Base-by-base conservation (phyloP, 2,329 filamentous ascomycete species). In the Cercospora canescens region DNA sequence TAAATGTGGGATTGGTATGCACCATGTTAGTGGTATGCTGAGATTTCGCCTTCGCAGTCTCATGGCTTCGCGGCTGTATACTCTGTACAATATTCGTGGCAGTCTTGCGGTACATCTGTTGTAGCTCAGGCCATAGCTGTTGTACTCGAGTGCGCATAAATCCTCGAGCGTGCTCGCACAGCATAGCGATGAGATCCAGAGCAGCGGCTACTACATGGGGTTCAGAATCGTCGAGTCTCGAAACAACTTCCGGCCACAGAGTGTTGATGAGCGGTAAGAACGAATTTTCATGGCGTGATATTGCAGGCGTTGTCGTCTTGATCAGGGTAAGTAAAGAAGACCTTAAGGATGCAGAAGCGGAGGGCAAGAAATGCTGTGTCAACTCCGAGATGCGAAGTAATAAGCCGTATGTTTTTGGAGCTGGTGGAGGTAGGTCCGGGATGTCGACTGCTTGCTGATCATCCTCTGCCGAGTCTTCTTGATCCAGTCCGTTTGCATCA, bases 241-340 rank as follows among this genome's bases (percentile, higher is more conserved):
- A 83, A 1, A 90, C 81, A 5, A 97, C 81, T 6, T 96, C 90
- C 0, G 94, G 93, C 94, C 94, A 99, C 7, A 98, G 83, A 3
- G 91, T 89, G 78, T 98, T 95, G 71, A 98, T 88, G 0, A 98
- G 84, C 0, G 95, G 95, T 1, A 99, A 81, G 76, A 97, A 97
- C 0, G 88, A 87, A 67, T 94, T 89, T 75, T 97, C 91, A 70
- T 97, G 89, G 3, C 83, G 84, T 0, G 90, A 87, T 3, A 99
- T 86, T 0, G 91, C 85, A 0, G 89, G 87, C 4, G 90, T 86
- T 3, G 93, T 89, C 0, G 89, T 92, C 28, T 85, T 82, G 12
- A 98, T 86, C 6, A 98, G 87, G 16, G 88, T 86, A 9, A 99
- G 86, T 3, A 99, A 85, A 0, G 90, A 92, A 32, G 88, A 88